Evolutionary conservation across 495 filamentous ascomycete species (phyloP).

Genomic region (Aspergillus olivimuriae): DNA sequence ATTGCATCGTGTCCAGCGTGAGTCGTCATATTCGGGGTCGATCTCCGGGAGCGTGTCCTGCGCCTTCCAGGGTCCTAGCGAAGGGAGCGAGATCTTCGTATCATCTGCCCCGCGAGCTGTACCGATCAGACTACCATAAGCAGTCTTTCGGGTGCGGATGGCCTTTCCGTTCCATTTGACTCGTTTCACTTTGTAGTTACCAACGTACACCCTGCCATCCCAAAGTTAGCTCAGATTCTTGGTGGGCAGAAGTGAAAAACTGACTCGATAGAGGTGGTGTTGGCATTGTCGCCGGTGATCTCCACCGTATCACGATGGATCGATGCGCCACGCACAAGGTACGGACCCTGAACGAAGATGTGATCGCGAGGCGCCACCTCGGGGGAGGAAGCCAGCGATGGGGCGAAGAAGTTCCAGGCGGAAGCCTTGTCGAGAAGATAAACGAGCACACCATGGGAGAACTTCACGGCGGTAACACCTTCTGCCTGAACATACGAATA

Average conservation of each 20-base stretch:
- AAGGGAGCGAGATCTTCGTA: conserved; percentile 43
- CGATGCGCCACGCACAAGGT: conserved; percentile 55
- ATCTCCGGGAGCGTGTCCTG: conserved; percentile 64
- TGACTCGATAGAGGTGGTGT: conserved; percentile 51
- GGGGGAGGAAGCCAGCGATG: conserved; percentile 30
- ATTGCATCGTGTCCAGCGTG: conserved; percentile 52
- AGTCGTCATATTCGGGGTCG: conserved; percentile 53
- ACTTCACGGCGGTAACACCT: conserved; percentile 39
- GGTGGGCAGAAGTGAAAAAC: not conserved
- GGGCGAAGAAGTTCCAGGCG: conserved; percentile 48
- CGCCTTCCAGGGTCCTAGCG: conserved; percentile 55
- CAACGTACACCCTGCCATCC: conserved; percentile 41
- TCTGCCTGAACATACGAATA: conserved; percentile 29
- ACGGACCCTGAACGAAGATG: conserved; percentile 55
- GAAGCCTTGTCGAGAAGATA: conserved; percentile 43
- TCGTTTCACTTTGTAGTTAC: conserved; percentile 29
- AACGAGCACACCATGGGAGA: conserved; percentile 45
- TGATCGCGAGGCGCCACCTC: conserved; percentile 44
- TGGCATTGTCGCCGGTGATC: conserved; percentile 60
- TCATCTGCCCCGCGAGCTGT: conserved; percentile 37
- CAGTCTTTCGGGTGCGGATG: conserved; percentile 28
- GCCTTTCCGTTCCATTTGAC: conserved; percentile 51
- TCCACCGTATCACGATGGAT: conserved; percentile 42
- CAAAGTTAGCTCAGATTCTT: not conserved
- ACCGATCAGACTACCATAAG: conserved; percentile 43